Conservation (phyloP, 1,284 basidiomycete species). For the Kwoniella shivajii region DNA sequence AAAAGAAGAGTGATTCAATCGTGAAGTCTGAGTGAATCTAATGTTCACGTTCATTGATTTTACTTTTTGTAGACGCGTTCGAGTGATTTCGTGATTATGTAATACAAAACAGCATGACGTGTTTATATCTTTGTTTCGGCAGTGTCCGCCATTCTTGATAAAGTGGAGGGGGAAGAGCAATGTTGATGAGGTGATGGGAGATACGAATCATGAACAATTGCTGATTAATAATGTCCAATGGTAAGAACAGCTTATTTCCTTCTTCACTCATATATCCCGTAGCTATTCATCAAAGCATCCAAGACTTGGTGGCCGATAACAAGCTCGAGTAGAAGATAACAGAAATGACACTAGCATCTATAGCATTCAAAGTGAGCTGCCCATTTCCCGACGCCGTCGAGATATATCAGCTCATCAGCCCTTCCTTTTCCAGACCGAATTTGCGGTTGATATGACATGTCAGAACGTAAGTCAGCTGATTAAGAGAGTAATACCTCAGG, state of each 20-base stretch:
- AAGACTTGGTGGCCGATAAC: not conserved
- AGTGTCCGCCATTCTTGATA: constrained; percentile 2
- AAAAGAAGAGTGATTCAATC: no score
- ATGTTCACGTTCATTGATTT: no score
- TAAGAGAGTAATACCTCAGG: not conserved
- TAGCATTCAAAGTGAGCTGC: constrained; percentile 40
- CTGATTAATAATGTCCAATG: not conserved
- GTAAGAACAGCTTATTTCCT: no score
- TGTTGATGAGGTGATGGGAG: constrained; percentile 5
- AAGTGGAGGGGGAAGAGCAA: not conserved
- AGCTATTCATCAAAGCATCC: no score
- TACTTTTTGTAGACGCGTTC: no score
- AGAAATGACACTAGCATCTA: constrained; percentile 37
- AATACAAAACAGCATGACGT: no score
- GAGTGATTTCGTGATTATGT: no score
- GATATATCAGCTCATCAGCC: not conserved
- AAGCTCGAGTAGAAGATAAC: not conserved
- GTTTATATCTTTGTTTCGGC: not conserved
- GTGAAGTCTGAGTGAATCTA: no score
- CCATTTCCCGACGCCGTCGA: not conserved
- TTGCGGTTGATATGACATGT: constrained; percentile 56
- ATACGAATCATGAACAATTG: not conserved
- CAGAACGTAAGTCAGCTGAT: constrained; percentile 39
- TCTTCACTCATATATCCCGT: no score
- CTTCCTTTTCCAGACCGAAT: constrained; percentile 46